Conservation (phyloP, 192 early-diverging fungal species). For the Coemansia sp. region DNA sequence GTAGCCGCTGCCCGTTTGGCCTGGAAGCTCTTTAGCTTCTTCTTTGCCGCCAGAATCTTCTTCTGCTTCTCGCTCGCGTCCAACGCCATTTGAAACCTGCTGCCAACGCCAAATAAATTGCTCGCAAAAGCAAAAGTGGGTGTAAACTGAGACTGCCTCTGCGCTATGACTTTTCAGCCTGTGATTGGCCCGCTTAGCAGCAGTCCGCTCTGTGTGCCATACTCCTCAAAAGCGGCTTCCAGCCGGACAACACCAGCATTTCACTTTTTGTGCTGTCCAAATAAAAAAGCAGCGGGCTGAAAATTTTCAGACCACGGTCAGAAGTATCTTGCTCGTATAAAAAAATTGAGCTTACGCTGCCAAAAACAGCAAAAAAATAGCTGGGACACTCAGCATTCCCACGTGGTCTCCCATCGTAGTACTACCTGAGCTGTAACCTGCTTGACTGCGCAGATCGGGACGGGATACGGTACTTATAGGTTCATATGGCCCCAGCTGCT, state of each 20-base stretch:
- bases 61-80: conserved; percentile 44
- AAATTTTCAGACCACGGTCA: no score
- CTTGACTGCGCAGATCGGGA: not conserved
- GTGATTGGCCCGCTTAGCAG: conserved; percentile 17
- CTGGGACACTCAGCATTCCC: no score
- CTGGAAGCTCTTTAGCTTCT: conserved; percentile 47
- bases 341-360: no score
- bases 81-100: not conserved
- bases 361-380: not conserved
- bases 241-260: no score
- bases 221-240: no score
- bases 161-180: conserved; percentile 1
- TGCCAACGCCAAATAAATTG: not conserved
- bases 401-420: no score
- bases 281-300: no score
- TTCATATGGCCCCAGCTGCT: no score
- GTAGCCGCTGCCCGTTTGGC: conserved; percentile 37
- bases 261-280: no score
- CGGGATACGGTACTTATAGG: not conserved
- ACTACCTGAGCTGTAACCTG: no score
- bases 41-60: conserved; percentile 48
- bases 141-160: not conserved
- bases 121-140: not conserved
- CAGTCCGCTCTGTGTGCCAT: no score
- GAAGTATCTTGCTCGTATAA: no score